A percentile compares a stretch with the other conserved stretches of the same genome.
phyloP scores from a whole-genome alignment of 805 yeast species.

The Torulaspora microellipsoides region DNA sequence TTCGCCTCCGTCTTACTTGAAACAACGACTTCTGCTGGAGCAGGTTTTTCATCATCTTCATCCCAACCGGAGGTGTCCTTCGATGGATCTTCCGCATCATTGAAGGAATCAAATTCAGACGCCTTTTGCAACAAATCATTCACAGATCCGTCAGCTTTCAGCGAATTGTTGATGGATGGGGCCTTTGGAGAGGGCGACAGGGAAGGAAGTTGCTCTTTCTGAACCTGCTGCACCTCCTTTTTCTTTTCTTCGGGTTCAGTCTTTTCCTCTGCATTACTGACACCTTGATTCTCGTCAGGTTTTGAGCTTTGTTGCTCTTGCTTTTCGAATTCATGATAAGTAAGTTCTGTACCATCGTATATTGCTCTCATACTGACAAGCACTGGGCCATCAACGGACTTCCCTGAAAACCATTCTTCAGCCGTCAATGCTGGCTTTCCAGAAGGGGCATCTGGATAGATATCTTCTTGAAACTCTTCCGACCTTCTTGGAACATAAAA shows the following conservation, averaged over 20 bases:
- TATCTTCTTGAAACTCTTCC: conserved; percentile 87
- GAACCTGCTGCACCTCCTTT: conserved; percentile 7
- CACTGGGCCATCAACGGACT: conserved; percentile 76
- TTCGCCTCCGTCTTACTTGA: conserved; percentile 1
- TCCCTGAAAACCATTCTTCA: conserved; percentile 75
- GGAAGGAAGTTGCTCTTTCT: background rate
- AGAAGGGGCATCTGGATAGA: conserved; percentile 88
- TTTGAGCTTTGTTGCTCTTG: conserved; percentile 1
- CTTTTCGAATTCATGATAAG: conserved; percentile 34
- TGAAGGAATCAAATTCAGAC: conserved; percentile 26
- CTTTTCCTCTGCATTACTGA: conserved; percentile 13
- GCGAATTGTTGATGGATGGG: conserved; percentile 19
- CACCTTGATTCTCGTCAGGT: conserved; percentile 15
- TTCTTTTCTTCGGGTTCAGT: conserved; percentile 21
- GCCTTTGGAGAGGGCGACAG: conserved; percentile 4
- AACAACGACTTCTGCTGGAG: conserved; percentile 2
- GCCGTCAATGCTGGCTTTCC: conserved; percentile 72
- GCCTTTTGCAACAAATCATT: conserved; percentile 30
- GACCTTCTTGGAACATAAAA: conserved; percentile 92
- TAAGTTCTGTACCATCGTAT: conserved; percentile 68
- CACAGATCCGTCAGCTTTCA: conserved; percentile 28
- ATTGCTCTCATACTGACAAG: conserved; percentile 69
- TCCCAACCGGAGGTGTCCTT: conserved; percentile 33
- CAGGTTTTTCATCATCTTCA: conserved; percentile 29
- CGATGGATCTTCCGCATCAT: conserved; percentile 35